A percentile compares a stretch with the other conserved stretches of the same genome.
Evolutionary conservation across 495 filamentous ascomycete species (phyloP).

Genomic region (Penicillium chermesinum): DNA sequence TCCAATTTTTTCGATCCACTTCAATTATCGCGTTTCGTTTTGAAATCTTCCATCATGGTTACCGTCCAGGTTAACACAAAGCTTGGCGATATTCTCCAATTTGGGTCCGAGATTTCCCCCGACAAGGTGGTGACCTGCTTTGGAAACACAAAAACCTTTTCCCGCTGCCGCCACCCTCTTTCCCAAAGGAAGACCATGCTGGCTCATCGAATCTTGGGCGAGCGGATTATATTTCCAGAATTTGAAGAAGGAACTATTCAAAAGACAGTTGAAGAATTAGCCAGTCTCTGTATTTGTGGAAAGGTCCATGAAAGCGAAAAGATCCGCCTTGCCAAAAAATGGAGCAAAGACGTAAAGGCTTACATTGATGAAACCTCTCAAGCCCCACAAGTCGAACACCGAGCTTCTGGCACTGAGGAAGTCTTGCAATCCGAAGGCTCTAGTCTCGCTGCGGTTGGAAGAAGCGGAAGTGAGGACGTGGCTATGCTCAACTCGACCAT

Average conservation of each 20-base stretch:
- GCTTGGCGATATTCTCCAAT: not conserved
- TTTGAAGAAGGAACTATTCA: not conserved
- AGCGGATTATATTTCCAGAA: not conserved
- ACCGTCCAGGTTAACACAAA: too few relatives aligned
- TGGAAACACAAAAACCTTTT: not conserved
- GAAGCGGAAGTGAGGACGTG: too few relatives aligned
- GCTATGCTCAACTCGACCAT: too few relatives aligned
- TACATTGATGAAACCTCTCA: not conserved
- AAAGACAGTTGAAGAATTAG: not conserved
- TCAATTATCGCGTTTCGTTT: too few relatives aligned
- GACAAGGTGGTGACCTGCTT: not conserved
- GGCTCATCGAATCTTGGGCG: not conserved
- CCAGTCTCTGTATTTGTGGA: not conserved
- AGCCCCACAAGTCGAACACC: not conserved
- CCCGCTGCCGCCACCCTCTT: not conserved
- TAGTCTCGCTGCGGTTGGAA: too few relatives aligned
- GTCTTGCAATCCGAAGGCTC: too few relatives aligned
- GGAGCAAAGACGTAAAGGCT: not conserved
- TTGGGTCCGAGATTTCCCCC: not conserved
- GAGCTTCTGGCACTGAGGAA: not conserved
- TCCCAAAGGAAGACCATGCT: not conserved
- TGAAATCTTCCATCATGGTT: too few relatives aligned
- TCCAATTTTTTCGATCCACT: not conserved
- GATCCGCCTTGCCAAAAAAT: not conserved
- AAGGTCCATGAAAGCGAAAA: not conserved